These are phyloP conservation scores for Flammula alnicola DNA, from an alignment of 1,284 basidiomycete genomes.

Conservation along the genomic window DNA sequence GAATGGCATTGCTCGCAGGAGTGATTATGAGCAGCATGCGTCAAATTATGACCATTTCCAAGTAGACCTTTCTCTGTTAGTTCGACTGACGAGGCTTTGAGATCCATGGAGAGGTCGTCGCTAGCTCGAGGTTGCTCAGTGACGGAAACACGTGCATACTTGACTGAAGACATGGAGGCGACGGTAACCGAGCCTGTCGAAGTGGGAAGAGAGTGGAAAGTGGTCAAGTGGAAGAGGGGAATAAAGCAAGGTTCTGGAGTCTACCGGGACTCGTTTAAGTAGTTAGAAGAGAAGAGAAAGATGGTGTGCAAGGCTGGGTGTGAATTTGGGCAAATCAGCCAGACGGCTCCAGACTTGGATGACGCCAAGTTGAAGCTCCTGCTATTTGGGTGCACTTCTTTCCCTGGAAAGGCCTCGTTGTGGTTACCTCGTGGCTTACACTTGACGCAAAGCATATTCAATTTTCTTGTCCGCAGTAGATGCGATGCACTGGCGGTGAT, in stretches of 20 bases:
- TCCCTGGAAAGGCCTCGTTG: neutral
- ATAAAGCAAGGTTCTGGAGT: neutral
- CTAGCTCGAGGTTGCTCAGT: constrained; percentile 9
- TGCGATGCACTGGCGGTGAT: no score
- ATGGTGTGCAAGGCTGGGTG: neutral
- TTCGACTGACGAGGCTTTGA: neutral
- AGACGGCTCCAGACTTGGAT: neutral
- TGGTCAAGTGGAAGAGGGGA: neutral
- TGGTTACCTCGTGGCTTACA: neutral
- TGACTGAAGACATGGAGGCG: constrained; percentile 12
- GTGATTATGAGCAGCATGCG: neutral
- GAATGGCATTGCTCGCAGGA: constrained; percentile 1
- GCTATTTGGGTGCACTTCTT: no score
- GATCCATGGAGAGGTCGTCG: constrained; percentile 5
- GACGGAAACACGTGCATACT: constrained; percentile 10
- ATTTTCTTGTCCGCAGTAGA: constrained; percentile 6
- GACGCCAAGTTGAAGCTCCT: no score
- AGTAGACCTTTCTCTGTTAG: neutral
- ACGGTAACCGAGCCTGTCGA: no score
- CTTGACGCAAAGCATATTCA: neutral
- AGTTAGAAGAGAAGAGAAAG: neutral
- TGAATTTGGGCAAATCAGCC: neutral
- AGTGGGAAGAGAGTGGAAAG: neutral
- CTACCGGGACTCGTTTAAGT: neutral
- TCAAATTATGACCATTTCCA: neutral